Base-by-base conservation (phyloP, 805 yeast genomes). In the Komagataella populi region DNA sequence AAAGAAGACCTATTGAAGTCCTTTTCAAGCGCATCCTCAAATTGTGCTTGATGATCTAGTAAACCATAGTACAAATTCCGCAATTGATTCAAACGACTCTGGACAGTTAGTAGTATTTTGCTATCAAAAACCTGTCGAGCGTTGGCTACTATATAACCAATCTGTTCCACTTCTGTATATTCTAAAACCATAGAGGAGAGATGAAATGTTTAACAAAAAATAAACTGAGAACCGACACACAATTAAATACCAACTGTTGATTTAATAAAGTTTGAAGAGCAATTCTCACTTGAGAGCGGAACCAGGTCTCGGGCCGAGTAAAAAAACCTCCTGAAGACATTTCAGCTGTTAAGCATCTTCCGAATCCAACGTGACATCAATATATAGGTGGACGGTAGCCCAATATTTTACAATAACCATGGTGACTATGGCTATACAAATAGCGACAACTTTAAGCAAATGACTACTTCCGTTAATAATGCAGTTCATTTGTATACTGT, bases 1-100 rank as follows among this genome's bases (percentile, higher is more conserved):
- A 70, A 66, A 2, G 69, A 66, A 1, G 85, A 63, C 53, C 91
- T 76, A 63, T 81, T 73, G 64, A 89, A 80, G 60, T 91, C 98
- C 55, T 70, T 61, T 20, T 66, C 55, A 55, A 89, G 65, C 0
- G 95, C 89, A 2, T 69, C 75, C 45, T 73, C 64, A 44, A 91
- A 58, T 10, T 61, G 67, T 3, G 77, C 80, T 50, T 68, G 72
- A 59, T 81, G 73, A 61, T 84, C 89, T 54, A 70, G 66, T 16
- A 89, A 52, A 1, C 78, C 81, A 57, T 73, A 81, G 67, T 83
- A 84, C 17, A 89, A 59, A 58, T 82, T 78, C 53, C 87, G 73
- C 56, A 89, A 72, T 61, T 81, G 86, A 51, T 77, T 70, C 56
- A 77, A 70, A 49, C 96, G 72, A 60, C 60, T 74, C 54, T 72